Percentiles rank a stretch among this genome's conserved stretches.
These are phyloP conservation scores for Phytophthora podocarpi DNA, from an alignment of 352 stramenopile genomes.

Conservation along the genomic window DNA sequence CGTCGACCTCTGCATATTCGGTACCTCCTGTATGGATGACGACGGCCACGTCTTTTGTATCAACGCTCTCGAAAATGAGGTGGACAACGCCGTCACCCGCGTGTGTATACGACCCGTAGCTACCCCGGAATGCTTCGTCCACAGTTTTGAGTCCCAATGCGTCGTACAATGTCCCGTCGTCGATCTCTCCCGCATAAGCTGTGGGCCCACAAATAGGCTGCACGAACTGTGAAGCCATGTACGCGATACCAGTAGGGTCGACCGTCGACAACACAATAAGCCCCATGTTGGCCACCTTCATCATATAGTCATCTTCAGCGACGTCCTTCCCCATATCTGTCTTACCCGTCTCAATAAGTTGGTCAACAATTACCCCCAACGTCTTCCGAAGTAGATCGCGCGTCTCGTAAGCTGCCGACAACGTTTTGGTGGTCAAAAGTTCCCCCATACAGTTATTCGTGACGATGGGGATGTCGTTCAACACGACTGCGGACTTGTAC, in stretches of 20 bases:
- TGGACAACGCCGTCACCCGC: slow-evolving; percentile 29
- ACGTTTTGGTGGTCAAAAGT: slow-evolving; percentile 16
- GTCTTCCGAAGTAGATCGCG: slow-evolving; percentile 33
- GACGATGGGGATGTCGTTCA: slow-evolving; percentile 38
- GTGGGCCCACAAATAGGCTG: slow-evolving; percentile 56
- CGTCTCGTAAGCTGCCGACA: slow-evolving; percentile 20
- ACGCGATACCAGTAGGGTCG: slow-evolving; percentile 49
- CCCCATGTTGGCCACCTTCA: slow-evolving; percentile 37
- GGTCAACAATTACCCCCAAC: slow-evolving; percentile 33
- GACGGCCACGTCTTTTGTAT: slow-evolving; percentile 40
- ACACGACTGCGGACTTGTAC: slow-evolving; percentile 31
- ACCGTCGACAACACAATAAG: slow-evolving; percentile 29
- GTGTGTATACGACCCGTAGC: slow-evolving; percentile 37
- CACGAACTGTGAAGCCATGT: slow-evolving; percentile 54
- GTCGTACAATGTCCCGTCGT: slow-evolving; percentile 43
- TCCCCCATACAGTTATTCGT: slow-evolving; percentile 38
- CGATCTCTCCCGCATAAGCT: slow-evolving; percentile 45
- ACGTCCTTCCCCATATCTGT: slow-evolving; percentile 30
- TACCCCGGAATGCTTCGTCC: slow-evolving; percentile 46
- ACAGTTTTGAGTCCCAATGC: slow-evolving; percentile 29
- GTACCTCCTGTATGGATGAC: slow-evolving; percentile 29
- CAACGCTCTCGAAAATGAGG: slow-evolving; percentile 40
- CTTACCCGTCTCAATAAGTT: slow-evolving; percentile 32
- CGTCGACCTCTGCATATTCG: slow-evolving; percentile 22
- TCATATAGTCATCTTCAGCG: slow-evolving; percentile 37